Evolutionary conservation across 495 filamentous ascomycete genomes (phyloP).

Genomic region (Xylaria sp.): DNA sequence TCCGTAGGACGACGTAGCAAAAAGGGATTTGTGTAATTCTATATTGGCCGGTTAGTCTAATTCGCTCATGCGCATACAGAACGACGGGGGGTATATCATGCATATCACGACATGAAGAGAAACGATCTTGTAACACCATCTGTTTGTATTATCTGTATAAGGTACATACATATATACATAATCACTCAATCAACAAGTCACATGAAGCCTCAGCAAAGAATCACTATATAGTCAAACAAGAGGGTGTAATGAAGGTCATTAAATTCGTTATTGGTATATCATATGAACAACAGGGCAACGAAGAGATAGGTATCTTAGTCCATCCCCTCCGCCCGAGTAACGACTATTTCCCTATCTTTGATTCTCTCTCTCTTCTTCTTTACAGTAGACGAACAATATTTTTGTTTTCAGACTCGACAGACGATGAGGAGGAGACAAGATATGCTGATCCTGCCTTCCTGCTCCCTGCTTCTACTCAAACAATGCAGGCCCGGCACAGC

Average conservation of each 20-base stretch:
- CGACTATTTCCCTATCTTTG: background rate
- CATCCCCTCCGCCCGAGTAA: background rate
- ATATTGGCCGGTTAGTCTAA: background rate
- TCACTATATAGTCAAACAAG: background rate
- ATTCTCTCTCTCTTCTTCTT: background rate
- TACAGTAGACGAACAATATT: conserved; percentile 1
- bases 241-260: conserved; percentile 11
- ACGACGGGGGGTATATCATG: background rate
- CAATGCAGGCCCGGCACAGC: background rate
- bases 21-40: background rate
- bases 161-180: background rate
- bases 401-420: background rate
- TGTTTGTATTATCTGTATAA: background rate
- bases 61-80: background rate
- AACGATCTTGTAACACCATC: conserved; percentile 8
- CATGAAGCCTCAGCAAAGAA: background rate
- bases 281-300: conserved; percentile 9
- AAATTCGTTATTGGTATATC: conserved; percentile 25
- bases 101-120: background rate
- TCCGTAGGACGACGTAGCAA: background rate
- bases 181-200: conserved; percentile 13
- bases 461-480: background rate
- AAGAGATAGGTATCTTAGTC: background rate
- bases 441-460: background rate
- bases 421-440: background rate